Evolutionary conservation across 108 stramenopile genomes (phyloP).

Genomic region (Skeletonema potamos): DNA sequence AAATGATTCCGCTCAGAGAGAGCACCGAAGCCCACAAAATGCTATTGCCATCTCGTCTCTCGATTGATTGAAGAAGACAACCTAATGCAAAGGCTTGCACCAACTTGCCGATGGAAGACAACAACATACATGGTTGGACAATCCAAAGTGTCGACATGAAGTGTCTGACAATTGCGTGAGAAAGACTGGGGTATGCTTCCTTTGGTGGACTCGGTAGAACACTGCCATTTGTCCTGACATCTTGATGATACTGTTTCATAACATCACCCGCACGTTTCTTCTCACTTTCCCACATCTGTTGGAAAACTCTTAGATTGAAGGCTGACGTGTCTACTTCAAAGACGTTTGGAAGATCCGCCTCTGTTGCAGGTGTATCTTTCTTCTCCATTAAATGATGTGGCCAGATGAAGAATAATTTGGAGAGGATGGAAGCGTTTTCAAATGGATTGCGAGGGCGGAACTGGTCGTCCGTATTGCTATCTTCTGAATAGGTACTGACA

Average conservation of each 20-base stretch:
- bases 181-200: background rate
- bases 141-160: constrained; percentile 46
- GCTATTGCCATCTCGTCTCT: constrained; percentile 23
- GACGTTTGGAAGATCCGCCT: background rate
- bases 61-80: constrained; percentile 50
- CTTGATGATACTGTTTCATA: background rate
- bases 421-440: constrained; percentile 40
- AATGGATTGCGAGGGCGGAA: constrained; percentile 38
- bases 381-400: background rate
- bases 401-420: constrained; percentile 56
- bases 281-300: background rate
- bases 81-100: constrained; percentile 58
- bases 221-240: background rate
- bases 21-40: constrained; percentile 48
- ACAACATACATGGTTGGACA: constrained; percentile 43
- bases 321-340: background rate
- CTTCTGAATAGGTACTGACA: background rate
- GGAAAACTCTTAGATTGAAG: background rate
- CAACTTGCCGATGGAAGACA: constrained; percentile 37
- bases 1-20: constrained; percentile 40
- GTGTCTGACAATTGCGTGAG: constrained; percentile 47
- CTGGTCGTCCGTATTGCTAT: background rate
- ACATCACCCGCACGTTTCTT: background rate
- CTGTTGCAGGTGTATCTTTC: background rate
- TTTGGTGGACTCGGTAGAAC: background rate